Evolutionary conservation across 306 rosid genomes (phyloP).

Genomic region (Quercus gilva): DNA sequence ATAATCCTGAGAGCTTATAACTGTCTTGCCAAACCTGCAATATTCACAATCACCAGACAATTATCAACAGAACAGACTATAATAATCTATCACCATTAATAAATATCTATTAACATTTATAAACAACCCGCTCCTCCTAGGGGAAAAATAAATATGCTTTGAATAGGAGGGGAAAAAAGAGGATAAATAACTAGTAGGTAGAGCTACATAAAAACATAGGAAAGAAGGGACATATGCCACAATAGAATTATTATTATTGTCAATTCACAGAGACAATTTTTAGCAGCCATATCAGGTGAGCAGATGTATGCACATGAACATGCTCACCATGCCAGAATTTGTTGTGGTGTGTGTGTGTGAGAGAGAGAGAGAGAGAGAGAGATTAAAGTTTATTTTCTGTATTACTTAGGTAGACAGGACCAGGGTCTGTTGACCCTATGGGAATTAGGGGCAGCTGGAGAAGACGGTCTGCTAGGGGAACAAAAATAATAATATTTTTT

Average conservation of each 20-base stretch:
- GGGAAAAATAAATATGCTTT: not conserved
- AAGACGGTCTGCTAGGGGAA: not conserved
- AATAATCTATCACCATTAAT: not conserved
- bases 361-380: not conserved
- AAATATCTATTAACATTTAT: not conserved
- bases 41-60: not conserved
- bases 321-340: not conserved
- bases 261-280: not conserved
- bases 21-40: conserved; percentile 51
- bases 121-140: not conserved
- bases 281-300: not conserved
- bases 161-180: not conserved
- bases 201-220: not conserved
- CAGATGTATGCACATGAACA: not conserved
- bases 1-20: conserved; percentile 66
- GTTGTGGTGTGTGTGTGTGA: no score
- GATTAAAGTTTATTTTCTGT: not conserved
- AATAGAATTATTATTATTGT: not conserved
- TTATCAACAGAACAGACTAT: conserved; percentile 3
- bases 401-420: not conserved
- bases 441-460: not conserved
- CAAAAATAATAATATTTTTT: not conserved
- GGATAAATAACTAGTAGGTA: not conserved
- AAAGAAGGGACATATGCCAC: not conserved
- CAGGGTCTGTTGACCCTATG: not conserved